Conservation (phyloP, 371 early-diverging fungal genomes). For the Haplosporangium sp. region DNA sequence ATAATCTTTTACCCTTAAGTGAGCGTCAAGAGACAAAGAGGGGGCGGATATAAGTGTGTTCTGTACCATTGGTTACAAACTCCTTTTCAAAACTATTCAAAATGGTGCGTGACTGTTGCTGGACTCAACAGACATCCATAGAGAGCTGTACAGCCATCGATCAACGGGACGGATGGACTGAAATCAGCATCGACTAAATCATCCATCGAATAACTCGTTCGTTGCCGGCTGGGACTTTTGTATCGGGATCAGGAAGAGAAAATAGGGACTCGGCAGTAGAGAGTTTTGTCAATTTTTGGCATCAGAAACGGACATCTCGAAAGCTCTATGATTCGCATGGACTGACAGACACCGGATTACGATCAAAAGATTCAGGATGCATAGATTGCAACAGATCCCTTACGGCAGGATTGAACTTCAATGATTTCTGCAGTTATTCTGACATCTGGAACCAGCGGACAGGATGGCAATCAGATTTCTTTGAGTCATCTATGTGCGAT, state of each 20-base stretch:
- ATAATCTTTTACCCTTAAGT: background rate
- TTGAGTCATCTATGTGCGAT: too few relatives aligned
- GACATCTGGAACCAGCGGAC: too few relatives aligned
- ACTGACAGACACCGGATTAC: too few relatives aligned
- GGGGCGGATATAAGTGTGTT: background rate
- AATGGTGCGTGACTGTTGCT: slow-evolving; percentile 48
- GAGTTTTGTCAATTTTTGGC: background rate
- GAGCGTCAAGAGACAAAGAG: background rate
- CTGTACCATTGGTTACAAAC: slow-evolving; percentile 5
- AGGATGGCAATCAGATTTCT: too few relatives aligned
- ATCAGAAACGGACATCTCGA: background rate
- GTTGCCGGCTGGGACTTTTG: too few relatives aligned
- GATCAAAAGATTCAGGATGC: background rate
- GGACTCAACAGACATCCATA: slow-evolving; percentile 13
- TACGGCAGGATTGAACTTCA: too few relatives aligned
- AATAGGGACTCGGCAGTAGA: background rate
- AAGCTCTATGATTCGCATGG: too few relatives aligned
- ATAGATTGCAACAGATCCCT: too few relatives aligned
- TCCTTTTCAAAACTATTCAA: slow-evolving; percentile 47
- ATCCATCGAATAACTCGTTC: slow-evolving; percentile 8
- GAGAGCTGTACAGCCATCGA: too few relatives aligned
- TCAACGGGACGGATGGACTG: background rate
- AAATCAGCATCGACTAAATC: slow-evolving; percentile 33
- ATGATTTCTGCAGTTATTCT: too few relatives aligned
- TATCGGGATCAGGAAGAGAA: background rate